phyloP scores from a whole-genome alignment of 257 asterid genomes.

The Jacaranda mimosifolia region DNA sequence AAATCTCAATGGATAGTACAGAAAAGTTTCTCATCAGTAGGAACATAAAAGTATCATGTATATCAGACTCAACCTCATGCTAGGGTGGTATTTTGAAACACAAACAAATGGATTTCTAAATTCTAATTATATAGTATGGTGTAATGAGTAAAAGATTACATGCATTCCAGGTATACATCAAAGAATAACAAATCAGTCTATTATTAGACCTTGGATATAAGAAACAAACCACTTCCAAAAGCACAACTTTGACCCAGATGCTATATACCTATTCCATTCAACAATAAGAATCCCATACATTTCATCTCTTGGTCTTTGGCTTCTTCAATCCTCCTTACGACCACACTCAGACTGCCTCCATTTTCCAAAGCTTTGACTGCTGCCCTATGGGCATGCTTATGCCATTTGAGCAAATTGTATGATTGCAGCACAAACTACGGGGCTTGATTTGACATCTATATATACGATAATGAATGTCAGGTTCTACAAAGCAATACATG shows the following conservation, averaged over 20 bases:
- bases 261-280: neutral
- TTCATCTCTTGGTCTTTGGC: constrained; percentile 52
- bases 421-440: constrained; percentile 95
- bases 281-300: constrained; percentile 9
- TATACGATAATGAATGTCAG: neutral
- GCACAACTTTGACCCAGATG: neutral
- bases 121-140: neutral
- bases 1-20: constrained; percentile 20
- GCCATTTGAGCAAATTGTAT: constrained; percentile 89
- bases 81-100: neutral
- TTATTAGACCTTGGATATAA: neutral
- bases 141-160: constrained; percentile 16
- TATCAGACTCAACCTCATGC: too few species aligned
- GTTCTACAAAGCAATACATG: neutral
- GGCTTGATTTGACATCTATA: constrained; percentile 97
- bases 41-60: too few species aligned
- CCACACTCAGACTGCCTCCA: constrained; percentile 73
- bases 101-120: neutral
- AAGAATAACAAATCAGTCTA: neutral
- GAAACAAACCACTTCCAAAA: neutral
- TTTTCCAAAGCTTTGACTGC: constrained; percentile 79
- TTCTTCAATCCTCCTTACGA: constrained; percentile 80
- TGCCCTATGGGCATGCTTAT: constrained; percentile 82
- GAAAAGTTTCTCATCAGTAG: constrained; percentile 22
- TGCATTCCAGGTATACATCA: constrained; percentile 8